These are phyloP conservation scores for Silybum marianum DNA, from an alignment of 129 eudicot species.

Conservation along the genomic window DNA sequence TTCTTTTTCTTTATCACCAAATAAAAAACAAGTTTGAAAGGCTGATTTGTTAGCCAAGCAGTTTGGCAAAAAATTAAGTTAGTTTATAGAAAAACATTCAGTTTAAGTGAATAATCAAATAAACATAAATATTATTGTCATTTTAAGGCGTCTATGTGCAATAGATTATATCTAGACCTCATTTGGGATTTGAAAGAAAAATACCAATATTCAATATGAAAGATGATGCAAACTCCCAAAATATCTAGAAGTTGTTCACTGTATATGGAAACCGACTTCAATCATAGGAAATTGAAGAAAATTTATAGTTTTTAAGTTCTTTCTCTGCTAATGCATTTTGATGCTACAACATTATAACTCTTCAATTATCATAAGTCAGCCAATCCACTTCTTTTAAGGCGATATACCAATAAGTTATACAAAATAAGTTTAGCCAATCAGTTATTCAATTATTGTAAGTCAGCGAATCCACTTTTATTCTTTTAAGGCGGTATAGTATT, in stretches of 20 bases:
- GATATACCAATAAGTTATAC: background rate
- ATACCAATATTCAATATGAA: background rate
- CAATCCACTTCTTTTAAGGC: background rate
- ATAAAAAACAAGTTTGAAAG: background rate
- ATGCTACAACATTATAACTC: background rate
- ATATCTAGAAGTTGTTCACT: background rate
- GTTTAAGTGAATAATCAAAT: background rate
- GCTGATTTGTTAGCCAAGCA: background rate
- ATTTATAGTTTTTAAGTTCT: background rate
- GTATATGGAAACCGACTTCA: background rate
- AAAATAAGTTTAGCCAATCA: background rate
- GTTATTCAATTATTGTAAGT: too few relatives aligned
- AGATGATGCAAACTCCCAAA: background rate
- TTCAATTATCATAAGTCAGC: background rate
- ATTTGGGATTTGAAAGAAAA: background rate
- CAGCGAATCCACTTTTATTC: too few relatives aligned
- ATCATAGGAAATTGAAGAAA: background rate
- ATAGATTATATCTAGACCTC: background rate
- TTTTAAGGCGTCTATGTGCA: background rate
- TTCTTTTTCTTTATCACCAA: background rate
- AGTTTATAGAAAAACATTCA: background rate
- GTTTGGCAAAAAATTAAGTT: background rate
- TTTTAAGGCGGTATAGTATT: background rate
- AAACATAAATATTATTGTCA: background rate
- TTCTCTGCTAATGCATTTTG: background rate